phyloP scores from a whole-genome alignment of 768 basidiomycete genomes.

The Gautieria morchelliformis region DNA sequence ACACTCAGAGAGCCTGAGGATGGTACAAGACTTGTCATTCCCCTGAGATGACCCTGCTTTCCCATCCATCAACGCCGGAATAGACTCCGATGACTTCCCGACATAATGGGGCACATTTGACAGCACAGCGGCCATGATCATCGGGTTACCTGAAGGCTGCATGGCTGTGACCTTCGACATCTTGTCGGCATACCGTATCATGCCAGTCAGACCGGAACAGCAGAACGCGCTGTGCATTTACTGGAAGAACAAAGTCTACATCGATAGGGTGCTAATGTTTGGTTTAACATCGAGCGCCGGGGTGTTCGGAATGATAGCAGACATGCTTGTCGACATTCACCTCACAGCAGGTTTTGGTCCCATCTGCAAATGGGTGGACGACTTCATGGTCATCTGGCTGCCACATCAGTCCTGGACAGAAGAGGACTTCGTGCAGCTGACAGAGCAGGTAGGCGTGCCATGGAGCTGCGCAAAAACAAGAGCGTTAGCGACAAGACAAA shows the following conservation, averaged over 20 bases:
- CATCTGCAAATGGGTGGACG: conserved; percentile 30
- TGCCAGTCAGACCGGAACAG: conserved; percentile 26
- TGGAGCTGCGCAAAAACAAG: conserved; percentile 23
- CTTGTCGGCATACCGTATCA: background rate
- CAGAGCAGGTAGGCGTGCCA: conserved; percentile 18
- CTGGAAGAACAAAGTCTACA: conserved; percentile 26
- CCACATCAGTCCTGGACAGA: conserved; percentile 18
- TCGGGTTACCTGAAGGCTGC: conserved; percentile 22
- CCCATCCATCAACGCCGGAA: conserved; percentile 22
- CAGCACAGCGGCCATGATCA: conserved; percentile 15
- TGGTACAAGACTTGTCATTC: conserved; percentile 29
- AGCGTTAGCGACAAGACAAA: conserved; percentile 14
- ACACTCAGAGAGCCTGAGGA: conserved; percentile 14
- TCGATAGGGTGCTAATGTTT: conserved; percentile 26
- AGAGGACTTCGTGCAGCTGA: conserved; percentile 20
- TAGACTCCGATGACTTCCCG: conserved; percentile 21
- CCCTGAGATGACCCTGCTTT: conserved; percentile 17
- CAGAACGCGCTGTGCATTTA: conserved; percentile 21
- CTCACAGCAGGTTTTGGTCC: conserved; percentile 11
- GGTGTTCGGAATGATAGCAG: conserved; percentile 26
- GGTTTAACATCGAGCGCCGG: conserved; percentile 24
- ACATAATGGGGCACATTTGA: conserved; percentile 33
- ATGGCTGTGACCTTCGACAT: conserved; percentile 32
- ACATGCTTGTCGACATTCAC: conserved; percentile 25
- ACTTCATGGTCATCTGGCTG: conserved; percentile 22